These are phyloP conservation scores for Collybia sp. DNA, from an alignment of 768 basidiomycete species.

Conservation along the genomic window DNA sequence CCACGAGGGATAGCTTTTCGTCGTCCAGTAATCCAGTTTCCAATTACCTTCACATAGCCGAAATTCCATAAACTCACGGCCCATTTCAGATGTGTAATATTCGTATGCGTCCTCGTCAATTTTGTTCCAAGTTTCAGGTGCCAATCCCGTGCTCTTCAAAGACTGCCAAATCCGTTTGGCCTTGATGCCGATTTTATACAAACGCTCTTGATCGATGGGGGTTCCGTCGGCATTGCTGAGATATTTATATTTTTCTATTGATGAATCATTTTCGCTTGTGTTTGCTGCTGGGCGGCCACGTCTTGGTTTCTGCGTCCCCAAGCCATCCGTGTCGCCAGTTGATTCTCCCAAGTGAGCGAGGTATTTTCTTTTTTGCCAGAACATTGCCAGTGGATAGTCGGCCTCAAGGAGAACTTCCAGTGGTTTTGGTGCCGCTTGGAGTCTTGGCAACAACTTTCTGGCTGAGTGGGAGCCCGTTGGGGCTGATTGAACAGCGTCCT, in stretches of 20 bases:
- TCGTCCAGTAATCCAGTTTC: conserved; percentile 10
- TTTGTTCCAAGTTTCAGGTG: conserved; percentile 2
- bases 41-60: conserved; percentile 8
- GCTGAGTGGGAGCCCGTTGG: no score
- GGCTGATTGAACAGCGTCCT: no score
- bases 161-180: conserved; percentile 5
- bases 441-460: no score
- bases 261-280: neutral
- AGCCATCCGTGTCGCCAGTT: conserved; percentile 6
- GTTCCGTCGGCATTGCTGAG: conserved; percentile 5
- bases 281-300: conserved; percentile 4
- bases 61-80: conserved; percentile 10
- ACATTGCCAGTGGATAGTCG: conserved; percentile 1
- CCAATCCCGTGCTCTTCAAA: neutral
- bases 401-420: neutral
- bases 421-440: neutral
- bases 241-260: conserved; percentile 8
- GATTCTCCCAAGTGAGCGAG: neutral
- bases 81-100: conserved; percentile 7
- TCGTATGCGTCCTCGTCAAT: conserved; percentile 2
- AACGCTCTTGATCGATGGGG: neutral
- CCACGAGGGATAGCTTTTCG: conserved; percentile 7
- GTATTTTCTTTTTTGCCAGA: conserved; percentile 5
- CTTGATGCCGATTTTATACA: conserved; percentile 4
- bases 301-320: conserved; percentile 5